Evolutionary conservation across 176 grass and related monocot genomes (phyloP), one percentile per base, ranked within the genome.

Genomic region (Metroxylon sagu): DNA sequence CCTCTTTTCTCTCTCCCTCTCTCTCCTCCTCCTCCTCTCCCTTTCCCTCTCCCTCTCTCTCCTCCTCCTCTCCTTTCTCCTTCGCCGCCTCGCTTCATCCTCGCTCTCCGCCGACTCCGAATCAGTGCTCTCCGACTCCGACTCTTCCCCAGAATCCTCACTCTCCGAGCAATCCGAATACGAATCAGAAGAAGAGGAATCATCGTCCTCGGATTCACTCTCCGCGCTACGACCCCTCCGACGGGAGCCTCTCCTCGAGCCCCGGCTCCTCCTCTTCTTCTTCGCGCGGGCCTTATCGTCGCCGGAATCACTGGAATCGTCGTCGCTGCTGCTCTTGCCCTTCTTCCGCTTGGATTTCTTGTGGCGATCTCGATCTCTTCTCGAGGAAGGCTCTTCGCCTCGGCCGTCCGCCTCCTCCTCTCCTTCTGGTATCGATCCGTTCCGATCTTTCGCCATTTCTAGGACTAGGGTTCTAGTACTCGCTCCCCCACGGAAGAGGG

Each of bases 341-440:
- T 62, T 70, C 16, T 72, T 67, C 75, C 76, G 71, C 72, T 71
- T 90, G 7, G 72, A 83, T 51, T 74, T 90, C 69, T 71, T 74
- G 26, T 49, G 68, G 59, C 53, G 59, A 58, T 29, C 51, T 26
- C 65, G 60, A 61, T 77, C 6, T 59, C 79, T 59, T 52, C 75
- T 76, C 26, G 75, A 53, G 6, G 56, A 75, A 0, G 39, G n/a
- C 58, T 31, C 21, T 31, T 12, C 17, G 25, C 4, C 17, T 18
- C 5, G 19, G 49, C 51, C 55, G 35, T 55, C 70, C 26, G 67
- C 71, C 26, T 62, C 69, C 0, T 14, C 76, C 61, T 49, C 62
- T 19, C n/a, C 50, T 14, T 75, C 71, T 29, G 3, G 56, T 56
- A 53, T 18, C 52, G 35, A 56, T 23, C 76, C 67, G 64, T 60